Evolutionary conservation across 2,329 filamentous ascomycete species (phyloP), one percentile per base, ranked within the genome.

Genomic region (Claviceps sp.): DNA sequence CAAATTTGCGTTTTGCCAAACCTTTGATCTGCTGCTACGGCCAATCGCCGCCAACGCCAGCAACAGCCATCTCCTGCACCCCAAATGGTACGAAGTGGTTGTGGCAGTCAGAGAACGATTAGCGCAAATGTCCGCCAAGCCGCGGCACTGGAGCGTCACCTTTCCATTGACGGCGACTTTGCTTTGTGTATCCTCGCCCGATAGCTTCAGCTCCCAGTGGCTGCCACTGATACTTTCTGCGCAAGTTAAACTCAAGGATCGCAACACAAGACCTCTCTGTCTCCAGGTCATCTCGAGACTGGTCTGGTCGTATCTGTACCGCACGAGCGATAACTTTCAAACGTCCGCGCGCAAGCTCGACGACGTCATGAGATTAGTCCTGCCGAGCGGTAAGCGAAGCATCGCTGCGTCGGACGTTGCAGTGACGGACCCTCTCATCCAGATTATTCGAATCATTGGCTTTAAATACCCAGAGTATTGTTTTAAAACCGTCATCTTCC

Each of bases 391-490:
- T 7, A 93, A 86, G 65, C 84, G 85, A 58, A 85, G 87, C 1
- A 82, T 94, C 54, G 74, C 94, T 24, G 89, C 87, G 0, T 88
- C 87, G 1, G 93, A 98, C 56, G 78, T 83, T 0, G 77, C 82
- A n/a, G 84, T 94, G 55, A 84, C 87, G 2, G 90, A 96, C 47
- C 91, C 93, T 1, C 71, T 97, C 57, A 91, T 97, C 52, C 90
- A 97, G 61, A 82, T 97, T 34, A 90, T 97, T 56, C 82, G 94
- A 38, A 89, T 96, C 62, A 89, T 98, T 61, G 94, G 91, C 2
- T 96, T 86, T 71, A 94, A 88, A 63, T 82, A 94, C 59, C 90
- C 91, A 50, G 93, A 98, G 61, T 85, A 95, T 57, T 97, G 91
- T 68, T 95, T 97, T 68, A 81, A 84, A 58, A 87, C 76, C 47